phyloP scores from a whole-genome alignment of 2,329 filamentous ascomycete genomes.

The Monilinia polystroma region DNA sequence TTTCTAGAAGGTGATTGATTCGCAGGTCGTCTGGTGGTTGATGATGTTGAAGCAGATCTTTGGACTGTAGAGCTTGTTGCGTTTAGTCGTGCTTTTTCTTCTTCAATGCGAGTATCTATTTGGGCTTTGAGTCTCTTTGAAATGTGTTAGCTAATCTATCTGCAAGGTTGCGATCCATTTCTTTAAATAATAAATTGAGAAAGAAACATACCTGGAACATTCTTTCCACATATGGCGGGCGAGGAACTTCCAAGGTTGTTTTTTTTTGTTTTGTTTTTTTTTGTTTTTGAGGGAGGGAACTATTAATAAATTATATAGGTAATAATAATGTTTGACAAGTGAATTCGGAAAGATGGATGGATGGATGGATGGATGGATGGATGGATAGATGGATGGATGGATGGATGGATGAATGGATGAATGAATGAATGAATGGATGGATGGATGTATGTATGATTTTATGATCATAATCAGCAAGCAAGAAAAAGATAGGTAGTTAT shows the following conservation, averaged over 20 bases:
- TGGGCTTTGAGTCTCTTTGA: slow-evolving; percentile 75
- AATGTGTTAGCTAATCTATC: slow-evolving; percentile 19
- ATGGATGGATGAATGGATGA: too few relatives aligned
- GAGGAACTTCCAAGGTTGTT: slow-evolving; percentile 16
- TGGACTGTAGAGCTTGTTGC: slow-evolving; percentile 45
- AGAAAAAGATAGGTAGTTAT: background rate
- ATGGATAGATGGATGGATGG: too few relatives aligned
- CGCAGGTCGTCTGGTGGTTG: slow-evolving; percentile 31
- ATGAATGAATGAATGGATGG: too few relatives aligned
- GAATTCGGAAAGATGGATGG: background rate
- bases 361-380: too few relatives aligned
- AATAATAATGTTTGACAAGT: background rate
- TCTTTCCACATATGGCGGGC: slow-evolving; percentile 32
- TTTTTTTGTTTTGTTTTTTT: slow-evolving; percentile 10
- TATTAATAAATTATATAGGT: slow-evolving; percentile 24
- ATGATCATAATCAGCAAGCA: too few relatives aligned
- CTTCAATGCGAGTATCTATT: slow-evolving; percentile 83
- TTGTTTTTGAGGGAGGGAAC: background rate
- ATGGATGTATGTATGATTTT: too few relatives aligned
- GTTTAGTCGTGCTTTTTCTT: slow-evolving; percentile 75
- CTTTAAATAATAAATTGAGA: slow-evolving; percentile 3
- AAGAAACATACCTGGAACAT: slow-evolving; percentile 39
- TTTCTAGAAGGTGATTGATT: slow-evolving; percentile 36
- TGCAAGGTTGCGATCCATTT: slow-evolving; percentile 14
- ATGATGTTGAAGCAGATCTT: slow-evolving; percentile 45